These are phyloP conservation scores for Melaleuca alternifolia DNA, from an alignment of 345 rosid genomes.

Conservation along the genomic window DNA sequence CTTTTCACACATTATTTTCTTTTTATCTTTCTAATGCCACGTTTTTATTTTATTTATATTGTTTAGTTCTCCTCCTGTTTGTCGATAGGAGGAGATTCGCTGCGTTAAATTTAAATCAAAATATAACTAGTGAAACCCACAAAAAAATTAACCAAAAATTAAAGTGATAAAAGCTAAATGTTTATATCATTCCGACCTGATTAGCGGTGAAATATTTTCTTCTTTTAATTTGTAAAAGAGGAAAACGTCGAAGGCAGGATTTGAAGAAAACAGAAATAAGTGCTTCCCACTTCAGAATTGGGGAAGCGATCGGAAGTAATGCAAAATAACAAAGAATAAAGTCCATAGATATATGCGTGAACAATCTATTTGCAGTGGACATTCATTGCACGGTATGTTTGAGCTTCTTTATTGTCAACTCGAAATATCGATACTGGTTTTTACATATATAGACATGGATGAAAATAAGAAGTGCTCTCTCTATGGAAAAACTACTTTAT, in stretches of 20 bases:
- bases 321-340: background rate
- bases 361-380: background rate
- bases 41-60: background rate
- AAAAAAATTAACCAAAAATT: too few species aligned
- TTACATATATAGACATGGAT: background rate
- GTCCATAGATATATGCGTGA: too few species aligned
- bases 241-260: too few species aligned
- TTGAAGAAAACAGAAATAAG: too few species aligned
- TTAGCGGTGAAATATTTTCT: too few species aligned
- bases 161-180: too few species aligned
- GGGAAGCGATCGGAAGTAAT: background rate
- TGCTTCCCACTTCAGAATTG: background rate
- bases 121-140: too few species aligned
- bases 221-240: too few species aligned
- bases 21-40: background rate
- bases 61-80: background rate
- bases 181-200: too few species aligned
- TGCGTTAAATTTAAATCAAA: too few species aligned
- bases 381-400: background rate
- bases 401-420: background rate
- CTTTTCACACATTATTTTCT: background rate
- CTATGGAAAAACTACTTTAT: background rate
- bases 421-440: background rate
- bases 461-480: background rate
- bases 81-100: background rate